phyloP scores from a whole-genome alignment of 371 early-diverging fungal genomes.

The Zychaea mexicana region DNA sequence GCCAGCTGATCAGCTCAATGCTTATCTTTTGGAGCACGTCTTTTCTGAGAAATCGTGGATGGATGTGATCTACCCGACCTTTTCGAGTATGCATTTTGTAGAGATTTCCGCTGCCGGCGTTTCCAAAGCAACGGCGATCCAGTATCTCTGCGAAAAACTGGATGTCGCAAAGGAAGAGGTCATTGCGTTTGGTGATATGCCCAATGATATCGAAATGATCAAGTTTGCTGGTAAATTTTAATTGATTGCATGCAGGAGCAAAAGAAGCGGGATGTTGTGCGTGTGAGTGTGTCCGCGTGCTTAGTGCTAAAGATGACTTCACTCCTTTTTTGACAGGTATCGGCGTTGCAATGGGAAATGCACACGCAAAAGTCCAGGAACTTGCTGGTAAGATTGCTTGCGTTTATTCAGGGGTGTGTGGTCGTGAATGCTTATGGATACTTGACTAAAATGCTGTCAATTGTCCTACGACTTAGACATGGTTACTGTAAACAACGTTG shows the following conservation, averaged over 20 bases:
- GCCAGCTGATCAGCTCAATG: slow-evolving; percentile 26
- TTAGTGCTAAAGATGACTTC: not conserved
- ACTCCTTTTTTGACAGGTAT: slow-evolving; percentile 13
- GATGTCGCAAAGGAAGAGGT: slow-evolving; percentile 28
- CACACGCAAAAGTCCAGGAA: slow-evolving; percentile 34
- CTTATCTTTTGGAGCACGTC: slow-evolving; percentile 26
- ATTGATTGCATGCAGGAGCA: not conserved
- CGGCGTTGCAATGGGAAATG: slow-evolving; percentile 46
- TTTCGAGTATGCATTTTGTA: slow-evolving; percentile 49
- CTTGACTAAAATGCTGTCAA: too few relatives aligned
- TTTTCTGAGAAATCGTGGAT: slow-evolving; percentile 31
- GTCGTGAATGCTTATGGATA: not conserved
- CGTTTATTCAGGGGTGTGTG: not conserved
- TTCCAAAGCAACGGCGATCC: slow-evolving; percentile 49
- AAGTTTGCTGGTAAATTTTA: slow-evolving; percentile 39
- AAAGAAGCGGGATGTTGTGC: not conserved
- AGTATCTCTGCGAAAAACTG: slow-evolving; percentile 33
- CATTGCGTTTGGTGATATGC: slow-evolving; percentile 59
- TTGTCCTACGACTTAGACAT: too few relatives aligned
- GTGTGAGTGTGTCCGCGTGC: not conserved
- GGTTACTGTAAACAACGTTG: slow-evolving; percentile 27
- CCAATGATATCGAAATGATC: slow-evolving; percentile 59
- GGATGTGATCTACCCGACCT: slow-evolving; percentile 34
- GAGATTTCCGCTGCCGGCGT: slow-evolving; percentile 57
- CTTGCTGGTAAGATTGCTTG: slow-evolving; percentile 31